phyloP scores from a whole-genome alignment of 331 rosid genomes.

The Saraca asoca region DNA sequence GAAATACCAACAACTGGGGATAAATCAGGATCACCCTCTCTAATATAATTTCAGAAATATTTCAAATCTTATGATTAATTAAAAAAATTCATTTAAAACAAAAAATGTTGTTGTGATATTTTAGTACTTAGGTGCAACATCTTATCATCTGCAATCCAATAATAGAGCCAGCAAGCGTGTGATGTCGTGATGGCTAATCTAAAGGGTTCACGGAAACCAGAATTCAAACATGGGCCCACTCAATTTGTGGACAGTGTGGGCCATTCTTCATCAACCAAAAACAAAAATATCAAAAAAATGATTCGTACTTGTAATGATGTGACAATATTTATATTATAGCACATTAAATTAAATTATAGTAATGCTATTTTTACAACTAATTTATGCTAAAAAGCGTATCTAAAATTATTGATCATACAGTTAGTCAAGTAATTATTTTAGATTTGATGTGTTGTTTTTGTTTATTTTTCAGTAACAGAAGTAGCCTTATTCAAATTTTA shows the following conservation, averaged over 20 bases:
- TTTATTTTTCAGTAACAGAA: no score
- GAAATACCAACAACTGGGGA: slow-evolving; percentile 83
- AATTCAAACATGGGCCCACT: slow-evolving; percentile 35
- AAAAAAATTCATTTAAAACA: slow-evolving; percentile 18
- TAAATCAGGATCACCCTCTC: slow-evolving; percentile 54
- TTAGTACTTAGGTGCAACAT: slow-evolving; percentile 11
- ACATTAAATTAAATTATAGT: no score
- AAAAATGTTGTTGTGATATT: slow-evolving; percentile 9
- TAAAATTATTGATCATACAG: no score
- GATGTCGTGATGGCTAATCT: slow-evolving; percentile 28
- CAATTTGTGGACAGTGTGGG: slow-evolving; percentile 30
- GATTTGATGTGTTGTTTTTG: no score
- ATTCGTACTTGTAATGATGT: no score
- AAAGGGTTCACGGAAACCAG: slow-evolving; percentile 22
- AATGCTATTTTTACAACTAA: no score
- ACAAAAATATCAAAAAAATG: no score
- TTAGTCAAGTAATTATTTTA: no score
- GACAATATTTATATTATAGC: no score
- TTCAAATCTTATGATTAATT: slow-evolving; percentile 32
- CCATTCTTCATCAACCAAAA: slow-evolving; percentile 24
- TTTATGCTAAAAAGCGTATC: no score
- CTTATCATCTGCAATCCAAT: slow-evolving; percentile 23
- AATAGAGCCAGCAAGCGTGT: slow-evolving; percentile 26
- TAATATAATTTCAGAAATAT: slow-evolving; percentile 37
- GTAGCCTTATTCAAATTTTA: no score